phyloP scores from a whole-genome alignment of 2,329 filamentous ascomycete species.

The Cyphellophora europaea region DNA sequence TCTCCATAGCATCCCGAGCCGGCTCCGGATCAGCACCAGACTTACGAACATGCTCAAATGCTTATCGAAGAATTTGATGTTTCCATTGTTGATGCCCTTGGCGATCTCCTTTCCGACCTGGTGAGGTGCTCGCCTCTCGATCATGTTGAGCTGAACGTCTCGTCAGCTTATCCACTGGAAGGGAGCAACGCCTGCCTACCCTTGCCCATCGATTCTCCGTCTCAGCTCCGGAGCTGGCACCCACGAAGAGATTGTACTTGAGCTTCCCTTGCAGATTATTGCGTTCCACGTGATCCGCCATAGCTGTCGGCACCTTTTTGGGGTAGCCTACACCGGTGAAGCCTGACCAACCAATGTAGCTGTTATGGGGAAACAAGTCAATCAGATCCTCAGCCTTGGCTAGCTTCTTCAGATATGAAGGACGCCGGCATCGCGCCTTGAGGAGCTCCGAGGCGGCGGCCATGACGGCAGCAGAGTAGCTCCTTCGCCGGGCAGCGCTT shows the following conservation, averaged over 20 bases:
- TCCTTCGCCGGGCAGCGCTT: too few relatives aligned
- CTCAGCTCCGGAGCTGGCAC: slow-evolving; percentile 80
- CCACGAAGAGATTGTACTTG: slow-evolving; percentile 80
- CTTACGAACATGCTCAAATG: slow-evolving; percentile 91
- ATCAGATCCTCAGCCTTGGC: slow-evolving; percentile 71
- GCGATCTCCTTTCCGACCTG: slow-evolving; percentile 85
- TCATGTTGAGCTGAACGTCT: slow-evolving; percentile 80
- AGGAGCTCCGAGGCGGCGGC: too few relatives aligned
- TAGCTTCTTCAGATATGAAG: slow-evolving; percentile 72
- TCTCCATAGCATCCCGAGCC: too few relatives aligned
- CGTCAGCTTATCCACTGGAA: too few relatives aligned
- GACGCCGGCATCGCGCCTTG: slow-evolving; percentile 64
- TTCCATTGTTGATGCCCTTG: slow-evolving; percentile 80
- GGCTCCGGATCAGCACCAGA: too few relatives aligned
- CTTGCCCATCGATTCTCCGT: slow-evolving; percentile 93
- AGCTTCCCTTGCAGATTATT: slow-evolving; percentile 76
- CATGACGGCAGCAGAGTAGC: too few relatives aligned
- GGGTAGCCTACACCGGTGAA: slow-evolving; percentile 88
- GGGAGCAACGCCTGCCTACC: too few relatives aligned
- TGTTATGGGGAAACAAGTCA: slow-evolving; percentile 68
- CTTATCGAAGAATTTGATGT: slow-evolving; percentile 90
- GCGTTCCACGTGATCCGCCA: slow-evolving; percentile 83
- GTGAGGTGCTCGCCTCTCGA: slow-evolving; percentile 72
- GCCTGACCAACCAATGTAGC: slow-evolving; percentile 86
- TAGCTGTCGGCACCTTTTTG: slow-evolving; percentile 73